Conservation (phyloP, 495 filamentous ascomycete species). For the Penicillium malachiteum region DNA sequence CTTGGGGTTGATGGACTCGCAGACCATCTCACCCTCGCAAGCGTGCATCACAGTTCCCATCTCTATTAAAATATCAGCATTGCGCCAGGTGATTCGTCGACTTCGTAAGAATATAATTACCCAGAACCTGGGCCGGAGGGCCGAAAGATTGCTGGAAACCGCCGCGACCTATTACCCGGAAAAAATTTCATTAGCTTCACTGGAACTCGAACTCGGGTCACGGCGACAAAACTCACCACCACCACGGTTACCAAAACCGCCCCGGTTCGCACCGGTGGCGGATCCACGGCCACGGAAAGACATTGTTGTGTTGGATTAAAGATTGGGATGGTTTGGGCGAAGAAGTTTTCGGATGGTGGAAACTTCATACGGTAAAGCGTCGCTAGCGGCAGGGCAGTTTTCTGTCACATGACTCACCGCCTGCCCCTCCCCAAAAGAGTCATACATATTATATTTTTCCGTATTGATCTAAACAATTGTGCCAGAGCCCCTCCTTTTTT, state of each 20-base stretch:
- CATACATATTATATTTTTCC: constrained; percentile 18
- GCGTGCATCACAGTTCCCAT: constrained; percentile 92
- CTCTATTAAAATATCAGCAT: constrained; percentile 52
- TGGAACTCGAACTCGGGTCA: constrained; percentile 4
- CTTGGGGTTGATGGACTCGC: constrained; percentile 89
- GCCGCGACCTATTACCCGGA: constrained; percentile 52
- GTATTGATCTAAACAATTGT: neutral
- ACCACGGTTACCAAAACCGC: constrained; percentile 48
- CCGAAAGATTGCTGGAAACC: constrained; percentile 64
- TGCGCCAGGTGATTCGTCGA: neutral
- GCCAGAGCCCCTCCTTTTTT: neutral
- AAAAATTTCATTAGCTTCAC: constrained; percentile 43
- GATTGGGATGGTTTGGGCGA: constrained; percentile 26
- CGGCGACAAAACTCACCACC: constrained; percentile 34
- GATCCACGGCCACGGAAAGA: constrained; percentile 53
- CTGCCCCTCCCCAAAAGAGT: constrained; percentile 27
- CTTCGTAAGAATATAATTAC: constrained; percentile 36
- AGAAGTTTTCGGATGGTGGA: constrained; percentile 54
- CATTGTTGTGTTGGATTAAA: constrained; percentile 36
- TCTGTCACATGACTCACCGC: constrained; percentile 44
- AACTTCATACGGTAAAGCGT: constrained; percentile 51
- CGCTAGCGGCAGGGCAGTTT: constrained; percentile 47
- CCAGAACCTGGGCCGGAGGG: constrained; percentile 64
- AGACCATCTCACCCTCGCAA: constrained; percentile 95
- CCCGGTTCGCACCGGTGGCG: constrained; percentile 49